phyloP scores from a whole-genome alignment of 2,329 filamentous ascomycete species.

The Fusarium sp. region DNA sequence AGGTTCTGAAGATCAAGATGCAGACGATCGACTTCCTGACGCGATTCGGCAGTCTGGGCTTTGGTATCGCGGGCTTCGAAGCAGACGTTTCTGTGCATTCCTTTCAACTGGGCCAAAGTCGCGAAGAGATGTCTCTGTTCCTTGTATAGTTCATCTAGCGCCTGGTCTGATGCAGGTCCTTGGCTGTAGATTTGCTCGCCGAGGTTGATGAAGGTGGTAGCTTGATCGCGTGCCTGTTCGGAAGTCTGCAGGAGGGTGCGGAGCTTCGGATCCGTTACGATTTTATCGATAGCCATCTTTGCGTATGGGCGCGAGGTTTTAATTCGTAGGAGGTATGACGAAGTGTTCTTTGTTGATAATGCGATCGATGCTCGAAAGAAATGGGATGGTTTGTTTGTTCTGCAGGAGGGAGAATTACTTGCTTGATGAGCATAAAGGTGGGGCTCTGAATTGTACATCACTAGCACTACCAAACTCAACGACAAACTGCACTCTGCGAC shows the following conservation, averaged over 20 bases:
- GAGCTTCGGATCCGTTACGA: slow-evolving; percentile 63
- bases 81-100: slow-evolving; percentile 83
- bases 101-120: slow-evolving; percentile 82
- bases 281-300: slow-evolving; percentile 53
- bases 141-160: slow-evolving; percentile 71
- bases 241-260: slow-evolving; percentile 77
- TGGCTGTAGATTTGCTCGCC: slow-evolving; percentile 59
- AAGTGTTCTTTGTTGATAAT: not conserved
- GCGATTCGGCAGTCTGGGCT: slow-evolving; percentile 82
- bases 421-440: slow-evolving; percentile 4
- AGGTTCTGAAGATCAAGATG: slow-evolving; percentile 95
- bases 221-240: slow-evolving; percentile 77
- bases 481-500: not conserved
- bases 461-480: not conserved
- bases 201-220: slow-evolving; percentile 70
- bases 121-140: slow-evolving; percentile 85
- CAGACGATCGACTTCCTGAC: slow-evolving; percentile 89
- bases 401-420: slow-evolving; percentile 5
- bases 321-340: not conserved
- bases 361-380: not conserved
- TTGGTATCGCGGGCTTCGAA: slow-evolving; percentile 88
- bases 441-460: slow-evolving; percentile 1
- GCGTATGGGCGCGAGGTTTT: not conserved
- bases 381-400: slow-evolving; percentile 13
- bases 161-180: slow-evolving; percentile 56